A percentile compares a stretch with the other conserved stretches of the same genome.
phyloP scores from a whole-genome alignment of 225 moss, liverwort and hornwort species.

The Antitrichia curtipendula region DNA sequence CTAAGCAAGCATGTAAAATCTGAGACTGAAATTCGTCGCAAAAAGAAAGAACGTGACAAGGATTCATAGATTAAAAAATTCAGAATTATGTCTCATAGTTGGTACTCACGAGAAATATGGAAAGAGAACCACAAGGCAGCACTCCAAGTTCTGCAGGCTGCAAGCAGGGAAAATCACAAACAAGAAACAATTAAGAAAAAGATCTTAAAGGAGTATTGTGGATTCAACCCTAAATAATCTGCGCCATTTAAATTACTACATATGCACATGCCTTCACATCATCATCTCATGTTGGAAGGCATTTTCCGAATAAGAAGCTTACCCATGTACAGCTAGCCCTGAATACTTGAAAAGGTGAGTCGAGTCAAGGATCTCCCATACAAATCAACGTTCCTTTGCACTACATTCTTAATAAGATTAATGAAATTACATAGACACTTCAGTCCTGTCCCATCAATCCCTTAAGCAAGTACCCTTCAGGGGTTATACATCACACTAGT shows the following conservation, averaged over 20 bases:
- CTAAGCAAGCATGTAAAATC: not conserved
- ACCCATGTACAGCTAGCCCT: slow-evolving; percentile 88
- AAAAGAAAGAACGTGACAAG: not conserved
- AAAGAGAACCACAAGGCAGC: slow-evolving; percentile 93
- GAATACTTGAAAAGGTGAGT: slow-evolving; percentile 93
- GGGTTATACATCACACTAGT: not conserved
- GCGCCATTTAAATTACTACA: not conserved
- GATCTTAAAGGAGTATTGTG: not conserved
- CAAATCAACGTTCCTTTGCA: not conserved
- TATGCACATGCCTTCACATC: not conserved
- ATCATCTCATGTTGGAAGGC: not conserved
- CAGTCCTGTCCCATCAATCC: not conserved
- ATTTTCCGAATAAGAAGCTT: not conserved
- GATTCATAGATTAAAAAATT: not conserved
- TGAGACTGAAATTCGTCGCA: not conserved
- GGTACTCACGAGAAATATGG: slow-evolving; percentile 84
- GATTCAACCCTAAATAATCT: not conserved
- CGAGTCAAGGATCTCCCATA: slow-evolving; percentile 46
- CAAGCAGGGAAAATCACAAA: slow-evolving; percentile 5
- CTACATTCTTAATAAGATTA: not conserved
- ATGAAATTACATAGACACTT: not conserved
- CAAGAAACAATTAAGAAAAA: not conserved
- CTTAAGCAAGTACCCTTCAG: not conserved
- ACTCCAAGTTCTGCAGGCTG: slow-evolving; percentile 96
- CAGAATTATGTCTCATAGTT: not conserved